Evolutionary conservation across 192 early-diverging fungal genomes (phyloP), one percentile per base, ranked within the genome.

Genomic region (Linnemannia exigua): DNA sequence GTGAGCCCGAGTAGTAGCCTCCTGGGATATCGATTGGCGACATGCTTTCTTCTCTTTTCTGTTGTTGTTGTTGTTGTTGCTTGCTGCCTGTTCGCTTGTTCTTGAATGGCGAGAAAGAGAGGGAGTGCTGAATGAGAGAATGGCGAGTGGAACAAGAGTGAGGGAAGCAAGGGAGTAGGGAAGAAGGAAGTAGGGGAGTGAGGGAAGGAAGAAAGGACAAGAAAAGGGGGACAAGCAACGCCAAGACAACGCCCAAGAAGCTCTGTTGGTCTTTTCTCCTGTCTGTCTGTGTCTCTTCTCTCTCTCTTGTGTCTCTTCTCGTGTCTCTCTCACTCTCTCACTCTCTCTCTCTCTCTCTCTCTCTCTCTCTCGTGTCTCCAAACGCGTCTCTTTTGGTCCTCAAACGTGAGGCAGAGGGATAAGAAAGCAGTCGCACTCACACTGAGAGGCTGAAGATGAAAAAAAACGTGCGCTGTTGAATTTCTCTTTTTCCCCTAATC

Each of bases 1-100:
- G 47, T 4, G 84, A 86, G n/a, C 78, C 70, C 22, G 84, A 77
- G 67, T 77, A 77, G 61, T 35, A 48, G 33, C 28, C 54, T 11
- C 67, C 78, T 33, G 84, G 84, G 28, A 70, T 44, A 25, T 86
- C 70, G 8, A 77, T 25, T 0, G 82, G 74, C 5, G 72, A 58
- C 73, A 75, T 81, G 15, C 16, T 78, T 61, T 70, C n/a, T n/a
- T n/a, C n/a, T n/a, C n/a, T n/a, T 71, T 71, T 25, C 37, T n/a
- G 35, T 28, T 28, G 22, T 8, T 44, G 22, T 15, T 16, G 14
- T n/a, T n/a, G n/a, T n/a, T n/a, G n/a, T n/a, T n/a, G n/a, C n/a
- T n/a, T n/a, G n/a, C n/a, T n/a, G n/a, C n/a, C n/a, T n/a, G n/a
- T n/a, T n/a, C n/a, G 16, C n/a, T 31, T 31, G n/a, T 72, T 12